These are phyloP conservation scores for Diaporthe sp. DNA, from an alignment of 2,329 filamentous ascomycete genomes.

Conservation along the genomic window DNA sequence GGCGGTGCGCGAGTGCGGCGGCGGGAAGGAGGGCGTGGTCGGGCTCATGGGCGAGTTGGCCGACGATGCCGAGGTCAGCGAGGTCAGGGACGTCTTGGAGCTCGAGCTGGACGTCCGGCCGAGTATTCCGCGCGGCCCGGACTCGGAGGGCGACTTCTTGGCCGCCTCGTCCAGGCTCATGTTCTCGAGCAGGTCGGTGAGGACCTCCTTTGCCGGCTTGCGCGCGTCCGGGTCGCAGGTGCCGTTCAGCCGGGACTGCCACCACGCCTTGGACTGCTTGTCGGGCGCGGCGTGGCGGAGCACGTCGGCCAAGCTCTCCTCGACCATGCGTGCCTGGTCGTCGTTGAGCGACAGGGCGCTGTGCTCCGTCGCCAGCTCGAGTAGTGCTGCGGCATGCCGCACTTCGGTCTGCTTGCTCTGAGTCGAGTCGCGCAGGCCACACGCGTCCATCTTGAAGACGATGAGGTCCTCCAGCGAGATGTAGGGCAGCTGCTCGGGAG, in stretches of 20 bases:
- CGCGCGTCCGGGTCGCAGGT: conserved; percentile 40
- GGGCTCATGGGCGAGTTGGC: conserved; percentile 36
- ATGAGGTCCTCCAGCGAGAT: conserved; percentile 39
- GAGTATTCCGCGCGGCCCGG: conserved; percentile 12
- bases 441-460: conserved; percentile 42
- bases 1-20: conserved; percentile 27
- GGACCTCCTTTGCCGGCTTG: conserved; percentile 40
- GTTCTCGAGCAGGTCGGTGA: conserved; percentile 39
- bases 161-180: conserved; percentile 39
- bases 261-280: conserved; percentile 41
- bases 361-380: conserved; percentile 40
- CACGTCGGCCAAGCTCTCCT: conserved; percentile 38
- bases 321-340: conserved; percentile 36
- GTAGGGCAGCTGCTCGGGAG: conserved; percentile 36
- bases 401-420: conserved; percentile 41
- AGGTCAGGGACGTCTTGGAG: conserved; percentile 39
- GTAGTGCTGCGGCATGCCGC: conserved; percentile 36
- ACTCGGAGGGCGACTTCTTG: conserved; percentile 31
- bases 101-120: conserved; percentile 38
- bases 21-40: conserved; percentile 30
- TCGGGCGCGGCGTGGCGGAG: conserved; percentile 36
- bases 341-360: conserved; percentile 41
- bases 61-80: conserved; percentile 31
- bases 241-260: conserved; percentile 40
- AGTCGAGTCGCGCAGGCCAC: conserved; percentile 38